Evolutionary conservation across 2,329 filamentous ascomycete species (phyloP), one percentile per base, ranked within the genome.

Genomic region (Byssochlamys sp.): DNA sequence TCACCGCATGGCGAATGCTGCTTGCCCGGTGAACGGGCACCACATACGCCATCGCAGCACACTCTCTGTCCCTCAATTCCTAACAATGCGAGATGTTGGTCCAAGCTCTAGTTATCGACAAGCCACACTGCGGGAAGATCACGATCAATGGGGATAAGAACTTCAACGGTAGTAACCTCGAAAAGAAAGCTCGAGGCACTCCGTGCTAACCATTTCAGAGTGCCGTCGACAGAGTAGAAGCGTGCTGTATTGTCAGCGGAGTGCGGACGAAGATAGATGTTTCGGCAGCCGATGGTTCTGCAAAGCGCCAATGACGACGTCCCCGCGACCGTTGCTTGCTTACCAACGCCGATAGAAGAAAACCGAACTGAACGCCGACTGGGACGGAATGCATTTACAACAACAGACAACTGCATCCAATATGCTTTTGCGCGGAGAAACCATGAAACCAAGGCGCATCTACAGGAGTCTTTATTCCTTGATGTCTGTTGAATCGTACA

Each of bases 21-120:
- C 90, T 96, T 26, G 94, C 88, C 66, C 86, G 83, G 73, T 99
- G 94, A 58, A 99, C 94, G 45, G 94, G 91, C 60, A 90, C 91
- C 67, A 99, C 80, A 73, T 97, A 99, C 55, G 94, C 89, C 94
- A 99, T 99, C 59, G 45, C 69, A 54, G 50, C n/a, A 53, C 49
- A 53, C 49, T 14, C 50, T 14, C 28, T 35, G n/a, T 27, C 52
- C 24, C 27, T 19, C 28, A 49, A 26, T 35, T 53, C 29, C 49
- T n/a, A 12, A 4, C 54, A 14, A 29, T 35, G n/a, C 27, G 53
- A 52, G 2, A 31, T 53, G n/a, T 50, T 14, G 39, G 39, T 45
- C 39, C 39, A 45, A 45, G 39, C 39, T 45, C n/a, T 45, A 29
- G 4, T 29, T 29, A 24, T 45, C 39, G 39, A 19, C n/a, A 19